phyloP scores from a whole-genome alignment of 2,329 filamentous ascomycete genomes.

The Diaporthe nobilis region DNA sequence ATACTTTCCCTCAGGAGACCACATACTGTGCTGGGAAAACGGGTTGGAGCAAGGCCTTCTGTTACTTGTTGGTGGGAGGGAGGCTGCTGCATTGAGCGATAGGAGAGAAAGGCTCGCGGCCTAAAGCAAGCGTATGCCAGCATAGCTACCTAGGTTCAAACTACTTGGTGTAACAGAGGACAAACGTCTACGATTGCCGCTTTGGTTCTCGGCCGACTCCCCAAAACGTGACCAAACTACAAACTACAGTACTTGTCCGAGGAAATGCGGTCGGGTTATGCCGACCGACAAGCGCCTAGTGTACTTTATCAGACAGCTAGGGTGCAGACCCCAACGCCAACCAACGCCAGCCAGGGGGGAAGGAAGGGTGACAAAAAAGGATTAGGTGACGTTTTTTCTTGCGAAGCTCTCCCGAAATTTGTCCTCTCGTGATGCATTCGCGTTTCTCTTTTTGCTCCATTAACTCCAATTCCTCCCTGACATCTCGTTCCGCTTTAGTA shows the following conservation, averaged over 20 bases:
- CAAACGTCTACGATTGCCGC: background rate
- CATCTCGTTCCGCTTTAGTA: background rate
- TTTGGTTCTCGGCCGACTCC: background rate
- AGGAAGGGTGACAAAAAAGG: background rate
- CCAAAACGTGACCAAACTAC: background rate
- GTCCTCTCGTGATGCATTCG: background rate
- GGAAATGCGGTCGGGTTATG: slow-evolving; percentile 23
- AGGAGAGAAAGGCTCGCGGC: background rate
- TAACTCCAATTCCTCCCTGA: background rate
- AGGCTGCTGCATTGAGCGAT: background rate
- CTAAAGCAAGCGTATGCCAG: slow-evolving; percentile 9
- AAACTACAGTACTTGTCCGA: background rate
- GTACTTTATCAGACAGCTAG: background rate
- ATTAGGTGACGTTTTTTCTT: background rate
- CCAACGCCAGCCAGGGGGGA: background rate
- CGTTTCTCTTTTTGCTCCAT: background rate
- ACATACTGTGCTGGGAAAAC: background rate
- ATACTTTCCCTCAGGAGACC: background rate
- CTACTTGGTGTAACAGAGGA: slow-evolving; percentile 16
- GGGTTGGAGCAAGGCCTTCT: background rate
- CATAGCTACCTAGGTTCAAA: background rate
- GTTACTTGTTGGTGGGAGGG: background rate
- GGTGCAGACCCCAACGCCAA: background rate
- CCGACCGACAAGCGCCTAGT: slow-evolving; percentile 16
- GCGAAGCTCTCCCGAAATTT: slow-evolving; percentile 31